A percentile compares a stretch with the other conserved stretches of the same genome.
Conservation (phyloP, 345 rosid genomes). For the Eutrema japonicum region DNA sequence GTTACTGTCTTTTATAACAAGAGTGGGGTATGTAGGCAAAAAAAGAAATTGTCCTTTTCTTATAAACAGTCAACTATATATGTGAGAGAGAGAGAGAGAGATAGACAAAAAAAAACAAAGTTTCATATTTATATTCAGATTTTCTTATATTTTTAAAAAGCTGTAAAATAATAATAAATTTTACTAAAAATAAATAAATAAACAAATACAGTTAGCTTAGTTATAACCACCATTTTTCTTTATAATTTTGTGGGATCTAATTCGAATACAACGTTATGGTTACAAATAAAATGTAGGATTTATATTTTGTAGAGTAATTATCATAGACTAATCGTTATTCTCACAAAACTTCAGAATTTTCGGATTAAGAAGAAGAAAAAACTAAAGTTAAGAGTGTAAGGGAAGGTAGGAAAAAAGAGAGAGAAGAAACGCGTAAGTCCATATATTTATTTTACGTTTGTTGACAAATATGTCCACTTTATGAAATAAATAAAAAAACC, state of each 20-base stretch:
- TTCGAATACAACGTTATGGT: not conserved
- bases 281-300: not conserved
- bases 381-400: not conserved
- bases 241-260: not conserved
- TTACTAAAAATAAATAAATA: not conserved
- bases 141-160: not conserved
- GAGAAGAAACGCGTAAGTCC: conserved; percentile 25
- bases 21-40: conserved; percentile 20
- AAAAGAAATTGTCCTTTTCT: not conserved
- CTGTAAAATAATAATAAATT: not conserved
- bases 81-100: conserved; percentile 12
- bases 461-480: conserved; percentile 39
- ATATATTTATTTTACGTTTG: conserved; percentile 37
- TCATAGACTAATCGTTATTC: not conserved
- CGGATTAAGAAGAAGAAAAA: not conserved
- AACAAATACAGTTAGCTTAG: not conserved
- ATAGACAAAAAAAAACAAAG: not conserved
- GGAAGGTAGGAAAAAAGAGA: conserved; percentile 26
- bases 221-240: not conserved
- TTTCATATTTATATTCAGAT: not conserved
- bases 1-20: conserved; percentile 41
- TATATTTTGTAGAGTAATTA: not conserved
- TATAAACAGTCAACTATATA: conserved; percentile 38
- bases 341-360: not conserved
- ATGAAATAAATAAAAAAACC: not conserved